A percentile compares a stretch with the other conserved stretches of the same genome.
Conservation (phyloP, 257 asterid genomes). For the Sherardia arvensis region DNA sequence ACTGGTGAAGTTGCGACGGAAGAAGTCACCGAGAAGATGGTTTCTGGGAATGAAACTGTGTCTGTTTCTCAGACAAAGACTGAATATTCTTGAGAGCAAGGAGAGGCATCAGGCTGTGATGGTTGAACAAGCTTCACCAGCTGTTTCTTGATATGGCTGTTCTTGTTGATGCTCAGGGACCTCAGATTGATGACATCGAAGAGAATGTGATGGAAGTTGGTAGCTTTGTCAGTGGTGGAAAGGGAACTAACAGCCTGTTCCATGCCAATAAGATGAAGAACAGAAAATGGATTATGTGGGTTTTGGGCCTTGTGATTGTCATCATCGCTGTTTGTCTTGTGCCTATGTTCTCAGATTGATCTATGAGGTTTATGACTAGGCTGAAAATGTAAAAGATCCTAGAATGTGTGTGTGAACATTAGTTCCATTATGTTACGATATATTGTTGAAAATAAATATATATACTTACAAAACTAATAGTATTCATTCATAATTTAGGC, state of each 20-base stretch:
- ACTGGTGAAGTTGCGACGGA: slow-evolving; percentile 54
- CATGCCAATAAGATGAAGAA: slow-evolving; percentile 62
- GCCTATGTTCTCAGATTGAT: slow-evolving; percentile 26
- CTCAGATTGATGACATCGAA: slow-evolving; percentile 58
- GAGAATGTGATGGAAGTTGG: slow-evolving; percentile 51
- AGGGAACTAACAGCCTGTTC: slow-evolving; percentile 63
- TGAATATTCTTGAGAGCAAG: slow-evolving; percentile 38
- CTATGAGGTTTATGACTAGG: background rate
- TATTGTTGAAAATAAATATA: no score
- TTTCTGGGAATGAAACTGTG: slow-evolving; percentile 37
- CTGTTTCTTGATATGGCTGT: slow-evolving; percentile 86
- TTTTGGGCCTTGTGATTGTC: slow-evolving; percentile 44
- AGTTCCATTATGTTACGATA: slow-evolving; percentile 1
- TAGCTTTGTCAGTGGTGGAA: slow-evolving; percentile 58
- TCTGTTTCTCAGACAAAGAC: slow-evolving; percentile 25
- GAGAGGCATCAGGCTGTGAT: slow-evolving; percentile 79
- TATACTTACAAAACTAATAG: no score
- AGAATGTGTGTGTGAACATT: background rate
- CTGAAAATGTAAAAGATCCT: background rate
- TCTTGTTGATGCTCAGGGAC: slow-evolving; percentile 73
- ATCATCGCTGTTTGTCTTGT: slow-evolving; percentile 56
- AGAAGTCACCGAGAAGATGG: slow-evolving; percentile 54
- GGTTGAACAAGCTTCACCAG: slow-evolving; percentile 88
- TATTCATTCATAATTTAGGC: no score
- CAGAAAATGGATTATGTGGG: slow-evolving; percentile 46